These are phyloP conservation scores for Recurvomyces mirabilis DNA, from an alignment of 495 filamentous ascomycete genomes.

Conservation along the genomic window DNA sequence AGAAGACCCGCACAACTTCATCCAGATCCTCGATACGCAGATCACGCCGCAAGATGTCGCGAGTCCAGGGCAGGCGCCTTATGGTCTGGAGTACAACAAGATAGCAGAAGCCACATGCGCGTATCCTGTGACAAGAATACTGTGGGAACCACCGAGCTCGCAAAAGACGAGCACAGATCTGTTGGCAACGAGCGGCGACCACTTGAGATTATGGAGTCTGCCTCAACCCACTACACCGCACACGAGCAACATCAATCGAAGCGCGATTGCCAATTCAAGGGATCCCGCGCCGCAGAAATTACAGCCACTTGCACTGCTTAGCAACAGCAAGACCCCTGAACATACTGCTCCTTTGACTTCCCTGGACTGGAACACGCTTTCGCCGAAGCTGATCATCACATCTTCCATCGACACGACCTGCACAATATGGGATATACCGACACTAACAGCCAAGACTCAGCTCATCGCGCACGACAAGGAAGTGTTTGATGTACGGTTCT, in stretches of 20 bases:
- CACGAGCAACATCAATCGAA: conserved; percentile 58
- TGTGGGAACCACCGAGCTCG: conserved; percentile 96
- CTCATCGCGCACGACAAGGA: conserved; percentile 98
- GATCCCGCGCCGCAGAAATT: conserved; percentile 70
- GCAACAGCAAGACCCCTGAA: conserved; percentile 95
- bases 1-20: conserved; percentile 97
- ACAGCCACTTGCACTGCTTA: conserved; percentile 83
- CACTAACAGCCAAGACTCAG: conserved; percentile 94
- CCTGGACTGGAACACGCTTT: conserved; percentile 94
- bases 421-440: conserved; percentile 99
- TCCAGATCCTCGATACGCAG: conserved; percentile 92
- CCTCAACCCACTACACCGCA: conserved; percentile 34
- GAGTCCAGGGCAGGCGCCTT: conserved; percentile 54
- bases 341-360: conserved; percentile 95
- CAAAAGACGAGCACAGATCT: conserved; percentile 95
- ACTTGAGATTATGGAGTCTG: conserved; percentile 90
- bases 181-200: conserved; percentile 90
- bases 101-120: conserved; percentile 97
- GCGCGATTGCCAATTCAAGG: conserved; percentile 44
- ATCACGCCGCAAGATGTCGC: conserved; percentile 65
- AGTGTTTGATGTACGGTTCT: conserved; percentile 96
- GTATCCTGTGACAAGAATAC: conserved; percentile 87
- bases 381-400: conserved; percentile 92
- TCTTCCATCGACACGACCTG: conserved; percentile 98
- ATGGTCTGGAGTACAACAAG: conserved; percentile 79